These are phyloP conservation scores for Inga laurina DNA, from an alignment of 306 rosid species.

Conservation along the genomic window DNA sequence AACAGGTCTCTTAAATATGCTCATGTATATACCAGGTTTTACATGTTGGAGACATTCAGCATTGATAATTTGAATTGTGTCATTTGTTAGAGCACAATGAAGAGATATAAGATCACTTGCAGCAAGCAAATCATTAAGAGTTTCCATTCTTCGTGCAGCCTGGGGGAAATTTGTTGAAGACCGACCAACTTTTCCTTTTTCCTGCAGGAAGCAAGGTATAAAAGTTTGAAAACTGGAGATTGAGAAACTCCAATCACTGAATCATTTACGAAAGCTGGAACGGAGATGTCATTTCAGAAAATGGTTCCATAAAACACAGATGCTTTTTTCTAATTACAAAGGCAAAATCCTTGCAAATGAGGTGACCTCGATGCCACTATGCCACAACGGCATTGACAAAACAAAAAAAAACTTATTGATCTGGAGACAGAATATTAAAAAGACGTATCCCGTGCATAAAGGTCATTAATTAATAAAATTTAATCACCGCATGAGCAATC, in stretches of 20 bases:
- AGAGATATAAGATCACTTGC: conserved; percentile 96
- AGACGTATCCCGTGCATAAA: neutral
- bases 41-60: conserved; percentile 92
- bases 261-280: neutral
- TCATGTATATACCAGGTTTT: conserved; percentile 69
- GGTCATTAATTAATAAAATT: neutral
- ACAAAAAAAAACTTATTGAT: neutral
- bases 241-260: neutral
- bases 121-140: conserved; percentile 95
- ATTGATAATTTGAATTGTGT: conserved; percentile 84
- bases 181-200: conserved; percentile 40
- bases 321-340: too few species aligned
- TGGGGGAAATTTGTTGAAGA: conserved; percentile 58
- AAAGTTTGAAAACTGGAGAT: neutral
- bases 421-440: neutral
- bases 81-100: conserved; percentile 91
- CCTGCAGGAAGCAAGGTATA: conserved; percentile 45
- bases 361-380: neutral
- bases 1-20: neutral
- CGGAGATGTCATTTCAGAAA: neutral
- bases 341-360: neutral
- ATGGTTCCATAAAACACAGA: neutral
- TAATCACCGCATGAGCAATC: neutral
- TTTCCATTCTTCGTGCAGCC: conserved; percentile 96
- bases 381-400: neutral